Percentiles rank a stretch among this genome's conserved stretches.
These are phyloP conservation scores for Stemphylium beticola DNA, from an alignment of 2,329 filamentous ascomycete genomes.

Conservation along the genomic window DNA sequence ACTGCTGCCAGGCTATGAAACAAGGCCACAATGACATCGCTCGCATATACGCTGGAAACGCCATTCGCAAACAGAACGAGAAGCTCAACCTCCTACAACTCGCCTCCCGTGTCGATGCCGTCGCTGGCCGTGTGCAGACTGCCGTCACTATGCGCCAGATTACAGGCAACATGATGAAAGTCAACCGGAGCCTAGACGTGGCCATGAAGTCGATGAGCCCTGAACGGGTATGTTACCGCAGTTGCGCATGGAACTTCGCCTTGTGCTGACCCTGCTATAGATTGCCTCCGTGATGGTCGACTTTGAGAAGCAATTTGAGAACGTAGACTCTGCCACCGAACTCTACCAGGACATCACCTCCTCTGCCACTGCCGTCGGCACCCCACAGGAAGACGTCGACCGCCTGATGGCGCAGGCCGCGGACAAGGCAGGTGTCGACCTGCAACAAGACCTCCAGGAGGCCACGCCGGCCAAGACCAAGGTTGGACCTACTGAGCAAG, in stretches of 20 bases:
- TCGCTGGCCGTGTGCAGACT: constrained; percentile 65
- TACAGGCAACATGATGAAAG: constrained; percentile 66
- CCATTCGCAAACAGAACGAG: constrained; percentile 68
- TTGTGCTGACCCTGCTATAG: constrained; percentile 41
- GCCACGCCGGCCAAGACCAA: constrained; percentile 63
- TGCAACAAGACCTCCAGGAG: constrained; percentile 73
- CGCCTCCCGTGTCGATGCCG: constrained; percentile 65
- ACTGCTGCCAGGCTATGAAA: constrained; percentile 60
- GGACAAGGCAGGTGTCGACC: constrained; percentile 84
- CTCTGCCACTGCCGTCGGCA: constrained; percentile 76
- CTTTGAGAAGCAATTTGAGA: constrained; percentile 65
- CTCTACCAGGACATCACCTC: constrained; percentile 88
- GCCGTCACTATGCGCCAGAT: constrained; percentile 68
- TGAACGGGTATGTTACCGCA: constrained; percentile 57
- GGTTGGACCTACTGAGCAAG: constrained; percentile 74
- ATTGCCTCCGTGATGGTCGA: constrained; percentile 71
- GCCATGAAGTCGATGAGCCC: constrained; percentile 70
- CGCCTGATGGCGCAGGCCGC: constrained; percentile 83
- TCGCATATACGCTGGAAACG: constrained; percentile 68
- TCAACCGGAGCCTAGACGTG: constrained; percentile 66
- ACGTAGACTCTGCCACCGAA: constrained; percentile 60
- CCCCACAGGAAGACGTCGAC: constrained; percentile 83
- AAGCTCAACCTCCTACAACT: constrained; percentile 65
- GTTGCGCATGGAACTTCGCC: neutral
- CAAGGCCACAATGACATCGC: constrained; percentile 66